A percentile compares a stretch with the other conserved stretches of the same genome.
phyloP scores from a whole-genome alignment of 768 basidiomycete species.

The Calocybe cyanea region DNA sequence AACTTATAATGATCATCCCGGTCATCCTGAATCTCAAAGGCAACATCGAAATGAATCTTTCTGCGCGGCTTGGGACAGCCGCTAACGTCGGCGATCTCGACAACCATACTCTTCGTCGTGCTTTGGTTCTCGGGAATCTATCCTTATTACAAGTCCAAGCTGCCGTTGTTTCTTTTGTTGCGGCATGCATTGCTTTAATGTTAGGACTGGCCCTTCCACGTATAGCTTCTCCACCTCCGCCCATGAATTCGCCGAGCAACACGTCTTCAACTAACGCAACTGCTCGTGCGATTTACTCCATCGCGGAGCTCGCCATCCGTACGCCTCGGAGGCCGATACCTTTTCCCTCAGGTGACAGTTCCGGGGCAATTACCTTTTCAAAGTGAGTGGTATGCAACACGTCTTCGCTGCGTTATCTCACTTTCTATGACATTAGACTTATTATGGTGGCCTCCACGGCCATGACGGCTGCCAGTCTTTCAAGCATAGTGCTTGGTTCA shows the following conservation, averaged over 20 bases:
- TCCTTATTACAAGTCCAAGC: conserved; percentile 92
- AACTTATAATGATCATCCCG: conserved; percentile 95
- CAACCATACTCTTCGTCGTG: conserved; percentile 52
- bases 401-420: conserved; percentile 37
- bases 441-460: conserved; percentile 72
- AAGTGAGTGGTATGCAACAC: conserved; percentile 1
- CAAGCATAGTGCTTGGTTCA: conserved; percentile 76
- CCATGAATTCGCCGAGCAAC: not conserved
- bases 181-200: conserved; percentile 72
- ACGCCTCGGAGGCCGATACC: conserved; percentile 23
- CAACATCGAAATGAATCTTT: conserved; percentile 99
- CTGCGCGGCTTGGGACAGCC: conserved; percentile 90
- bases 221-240: conserved; percentile 16
- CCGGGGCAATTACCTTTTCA: conserved; percentile 7
- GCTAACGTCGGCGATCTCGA: conserved; percentile 94
- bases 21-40: conserved; percentile 94
- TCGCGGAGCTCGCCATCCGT: conserved; percentile 6
- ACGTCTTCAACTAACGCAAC: not conserved
- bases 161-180: conserved; percentile 68
- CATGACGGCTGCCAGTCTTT: conserved; percentile 78
- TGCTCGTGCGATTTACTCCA: conserved; percentile 1
- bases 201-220: conserved; percentile 62
- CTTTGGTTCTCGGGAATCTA: conserved; percentile 78
- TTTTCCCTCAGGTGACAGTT: conserved; percentile 13
- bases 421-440: conserved; percentile 41